Base-by-base conservation (phyloP, 2,329 filamentous ascomycete genomes). In the Penicillium capsulatum region DNA sequence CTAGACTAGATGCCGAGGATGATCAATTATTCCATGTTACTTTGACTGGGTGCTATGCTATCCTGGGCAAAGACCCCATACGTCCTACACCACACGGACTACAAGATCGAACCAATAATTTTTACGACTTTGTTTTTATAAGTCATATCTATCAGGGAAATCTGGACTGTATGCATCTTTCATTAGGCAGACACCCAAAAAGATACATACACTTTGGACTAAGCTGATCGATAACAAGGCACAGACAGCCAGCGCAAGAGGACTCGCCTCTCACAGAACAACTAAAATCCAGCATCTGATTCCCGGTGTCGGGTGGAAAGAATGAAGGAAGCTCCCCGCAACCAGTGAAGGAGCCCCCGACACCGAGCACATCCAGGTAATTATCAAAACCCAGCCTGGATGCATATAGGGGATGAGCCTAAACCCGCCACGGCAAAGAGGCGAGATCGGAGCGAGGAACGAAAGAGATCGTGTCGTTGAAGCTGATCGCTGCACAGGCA, bases 361-460 rank as follows among this genome's bases (percentile, higher is more conserved):
- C 45, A 43, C 36, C 54, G 49, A 57, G 63, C 59, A 46, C 55
- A 53, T 60, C 61, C 63, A 61, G 64, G 61, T 50, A 55, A 53
- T 34, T 39, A 41, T 40, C 47, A 53, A 62, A 58, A 58, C 41
- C 69, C 65, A 71, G 70, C 70, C 65, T 64, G 65, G 68, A 72
- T 66, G 58, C 68, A 39, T 15, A 11, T 75, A 75, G 73, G 68
- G 64, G 72, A 75, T 75, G 73, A 73, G 42, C 71, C 73, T 74
- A 75, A 50, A 30, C 29, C 32, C 35, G 42, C 37, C 39, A 16
- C 19, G n/a, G 14, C 31, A 29, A 36, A 11, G 11, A 15, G 11
- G 15, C 39, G 40, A 40, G 28, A 31, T 29, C 22, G 11, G 6
- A 37, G 32, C 15, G 14, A n/a, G n/a, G 26, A 28, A 4, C 4